Conservation (phyloP, 768 basidiomycete species). For the Sistotremastrum niveocremeum region DNA sequence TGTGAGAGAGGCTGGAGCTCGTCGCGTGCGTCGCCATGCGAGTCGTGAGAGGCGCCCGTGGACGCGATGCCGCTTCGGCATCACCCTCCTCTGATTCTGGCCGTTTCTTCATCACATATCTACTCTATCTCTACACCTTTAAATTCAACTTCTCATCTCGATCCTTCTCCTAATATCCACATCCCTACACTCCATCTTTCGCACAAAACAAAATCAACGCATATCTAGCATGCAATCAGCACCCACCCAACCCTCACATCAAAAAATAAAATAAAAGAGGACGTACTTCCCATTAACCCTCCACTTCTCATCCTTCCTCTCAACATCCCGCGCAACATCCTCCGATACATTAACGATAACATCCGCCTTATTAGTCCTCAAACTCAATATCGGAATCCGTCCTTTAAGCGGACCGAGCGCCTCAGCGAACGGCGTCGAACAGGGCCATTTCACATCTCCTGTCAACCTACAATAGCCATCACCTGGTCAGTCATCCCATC, state of each 20-base stretch:
- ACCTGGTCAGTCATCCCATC: constrained; percentile 1
- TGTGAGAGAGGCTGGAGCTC: too few species aligned
- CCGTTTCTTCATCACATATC: too few species aligned
- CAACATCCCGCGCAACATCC: constrained; percentile 50
- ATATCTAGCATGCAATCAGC: constrained; percentile 3
- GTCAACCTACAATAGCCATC: constrained; percentile 45
- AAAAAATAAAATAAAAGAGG: not conserved
- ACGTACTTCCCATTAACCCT: constrained; percentile 65
- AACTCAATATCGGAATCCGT: constrained; percentile 65
- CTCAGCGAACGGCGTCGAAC: constrained; percentile 55
- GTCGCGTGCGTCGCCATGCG: too few species aligned
- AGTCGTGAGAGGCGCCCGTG: too few species aligned
- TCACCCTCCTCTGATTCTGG: too few species aligned
- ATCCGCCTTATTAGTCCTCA: constrained; percentile 93
- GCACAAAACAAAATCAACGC: constrained; percentile 6
- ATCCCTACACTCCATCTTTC: not conserved
- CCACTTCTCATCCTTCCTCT: constrained; percentile 52
- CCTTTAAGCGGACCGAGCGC: constrained; percentile 77
- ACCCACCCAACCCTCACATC: not conserved
- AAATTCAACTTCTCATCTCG: too few species aligned
- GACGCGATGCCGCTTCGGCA: too few species aligned
- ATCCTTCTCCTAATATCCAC: too few species aligned
- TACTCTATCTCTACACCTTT: too few species aligned
- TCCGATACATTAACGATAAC: constrained; percentile 73
- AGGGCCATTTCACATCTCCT: constrained; percentile 81